Evolutionary conservation across 345 rosid species (phyloP).

Genomic region (Eucalyptus melliodora): DNA sequence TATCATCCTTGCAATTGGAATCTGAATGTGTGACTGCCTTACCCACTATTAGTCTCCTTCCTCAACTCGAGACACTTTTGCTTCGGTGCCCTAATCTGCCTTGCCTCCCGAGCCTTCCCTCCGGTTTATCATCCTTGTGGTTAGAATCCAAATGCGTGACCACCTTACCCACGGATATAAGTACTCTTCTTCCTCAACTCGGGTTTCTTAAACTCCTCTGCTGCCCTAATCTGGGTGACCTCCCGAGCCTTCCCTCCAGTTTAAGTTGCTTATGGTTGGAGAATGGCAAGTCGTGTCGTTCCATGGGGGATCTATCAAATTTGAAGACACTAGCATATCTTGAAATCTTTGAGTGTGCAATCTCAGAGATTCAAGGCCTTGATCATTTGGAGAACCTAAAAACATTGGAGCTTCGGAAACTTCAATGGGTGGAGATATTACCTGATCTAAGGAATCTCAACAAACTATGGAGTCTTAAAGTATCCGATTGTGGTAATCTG

Average conservation of each 20-base stretch:
- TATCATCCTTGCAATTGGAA: too few species aligned
- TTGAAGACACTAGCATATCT: not conserved
- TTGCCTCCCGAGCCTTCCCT: not conserved
- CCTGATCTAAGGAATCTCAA: not conserved
- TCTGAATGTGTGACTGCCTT: not conserved
- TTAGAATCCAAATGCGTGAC: too few species aligned
- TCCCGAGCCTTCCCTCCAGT: not conserved
- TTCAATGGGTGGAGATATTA: not conserved
- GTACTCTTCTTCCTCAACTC: not conserved
- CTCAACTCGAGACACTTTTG: accelerated
- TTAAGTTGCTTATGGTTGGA: not conserved
- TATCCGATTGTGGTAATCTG: not conserved
- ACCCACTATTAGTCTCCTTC: not conserved
- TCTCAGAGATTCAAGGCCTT: not conserved
- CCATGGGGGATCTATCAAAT: not conserved
- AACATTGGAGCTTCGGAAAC: accelerated
- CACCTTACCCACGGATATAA: too few species aligned
- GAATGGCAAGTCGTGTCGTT: accelerated
- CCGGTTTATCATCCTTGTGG: not conserved
- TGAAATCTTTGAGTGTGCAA: accelerated
- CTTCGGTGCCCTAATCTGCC: accelerated
- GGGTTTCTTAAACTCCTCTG: accelerated
- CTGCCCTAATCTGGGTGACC: not conserved
- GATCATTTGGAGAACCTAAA: not conserved
- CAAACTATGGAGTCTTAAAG: accelerated